These are phyloP conservation scores for Phialocephala sp. DNA, from an alignment of 2,329 filamentous ascomycete species.

Conservation along the genomic window DNA sequence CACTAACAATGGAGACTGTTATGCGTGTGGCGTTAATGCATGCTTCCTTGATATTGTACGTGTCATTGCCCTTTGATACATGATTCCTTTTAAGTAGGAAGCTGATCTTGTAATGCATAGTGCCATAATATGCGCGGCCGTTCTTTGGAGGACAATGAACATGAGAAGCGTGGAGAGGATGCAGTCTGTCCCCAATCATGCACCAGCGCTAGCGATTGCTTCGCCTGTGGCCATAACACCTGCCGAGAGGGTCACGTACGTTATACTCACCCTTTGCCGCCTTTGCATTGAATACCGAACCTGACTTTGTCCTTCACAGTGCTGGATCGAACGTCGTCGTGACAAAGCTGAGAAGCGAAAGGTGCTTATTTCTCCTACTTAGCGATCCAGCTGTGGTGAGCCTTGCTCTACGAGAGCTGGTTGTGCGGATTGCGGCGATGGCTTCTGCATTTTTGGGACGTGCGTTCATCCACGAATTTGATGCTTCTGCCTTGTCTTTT, in stretches of 20 bases:
- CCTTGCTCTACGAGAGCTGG: constrained; percentile 2
- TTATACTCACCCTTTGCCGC: not conserved
- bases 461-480: constrained; percentile 1
- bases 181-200: not conserved
- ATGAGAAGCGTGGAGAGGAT: not conserved
- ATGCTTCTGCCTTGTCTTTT: too few relatives aligned
- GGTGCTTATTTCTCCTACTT: not conserved
- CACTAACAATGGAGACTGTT: too few relatives aligned
- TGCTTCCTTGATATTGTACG: too few relatives aligned
- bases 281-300: too few relatives aligned
- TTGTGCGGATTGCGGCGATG: not conserved
- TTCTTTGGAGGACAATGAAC: not conserved
- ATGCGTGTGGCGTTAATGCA: too few relatives aligned
- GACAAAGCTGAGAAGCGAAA: not conserved
- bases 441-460: not conserved
- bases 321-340: too few relatives aligned
- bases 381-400: not conserved
- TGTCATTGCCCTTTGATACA: too few relatives aligned
- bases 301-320: too few relatives aligned
- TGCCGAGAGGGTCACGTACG: not conserved
- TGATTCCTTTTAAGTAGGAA: too few relatives aligned
- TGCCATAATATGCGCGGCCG: too few relatives aligned
- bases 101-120: too few relatives aligned
- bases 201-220: not conserved
- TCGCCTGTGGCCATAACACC: not conserved